Percentiles rank a stretch among this genome's conserved stretches.
Evolutionary conservation across 2,329 filamentous ascomycete genomes (phyloP).

Genomic region (Exophiala oligosperma): DNA sequence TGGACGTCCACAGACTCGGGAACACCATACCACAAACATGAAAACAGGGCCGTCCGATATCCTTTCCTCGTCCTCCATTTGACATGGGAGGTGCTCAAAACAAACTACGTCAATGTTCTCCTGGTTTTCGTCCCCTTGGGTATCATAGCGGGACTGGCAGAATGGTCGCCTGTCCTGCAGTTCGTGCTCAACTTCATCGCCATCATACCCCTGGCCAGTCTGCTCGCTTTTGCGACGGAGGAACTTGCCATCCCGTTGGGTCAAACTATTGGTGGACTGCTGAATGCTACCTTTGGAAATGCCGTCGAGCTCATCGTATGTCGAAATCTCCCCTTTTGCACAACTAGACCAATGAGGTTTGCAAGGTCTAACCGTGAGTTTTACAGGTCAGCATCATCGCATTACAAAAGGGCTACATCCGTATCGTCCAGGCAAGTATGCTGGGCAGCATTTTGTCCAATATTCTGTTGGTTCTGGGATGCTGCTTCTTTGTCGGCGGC

Average conservation of each 20-base stretch:
- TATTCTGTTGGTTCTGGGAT: constrained; percentile 80
- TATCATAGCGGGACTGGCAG: constrained; percentile 61
- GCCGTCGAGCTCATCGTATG: constrained; percentile 67
- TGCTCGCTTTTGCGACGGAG: constrained; percentile 65
- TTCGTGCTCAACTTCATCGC: constrained; percentile 66
- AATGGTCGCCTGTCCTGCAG: constrained; percentile 57
- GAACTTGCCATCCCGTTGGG: constrained; percentile 62
- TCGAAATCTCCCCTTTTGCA: neutral
- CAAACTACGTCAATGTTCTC: constrained; percentile 59
- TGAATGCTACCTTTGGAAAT: constrained; percentile 68
- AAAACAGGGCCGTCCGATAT: constrained; percentile 40
- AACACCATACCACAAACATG: constrained; percentile 38
- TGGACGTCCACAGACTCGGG: constrained; percentile 24
- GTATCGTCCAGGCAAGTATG: constrained; percentile 98
- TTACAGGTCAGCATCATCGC: constrained; percentile 85
- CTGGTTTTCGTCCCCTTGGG: constrained; percentile 66
- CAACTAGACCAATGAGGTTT: constrained; percentile 69
- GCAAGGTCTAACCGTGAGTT: constrained; percentile 59
- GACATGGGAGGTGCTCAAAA: constrained; percentile 46
- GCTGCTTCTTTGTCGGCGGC: constrained; percentile 77
- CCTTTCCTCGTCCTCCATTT: constrained; percentile 41
- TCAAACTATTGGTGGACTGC: constrained; percentile 61
- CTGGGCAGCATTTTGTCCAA: constrained; percentile 94
- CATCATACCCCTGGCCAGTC: constrained; percentile 61
- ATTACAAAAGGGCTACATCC: constrained; percentile 78